A percentile compares a stretch with the other conserved stretches of the same genome.
phyloP scores from a whole-genome alignment of 2,329 filamentous ascomycete genomes.

The Penicillium sp. region DNA sequence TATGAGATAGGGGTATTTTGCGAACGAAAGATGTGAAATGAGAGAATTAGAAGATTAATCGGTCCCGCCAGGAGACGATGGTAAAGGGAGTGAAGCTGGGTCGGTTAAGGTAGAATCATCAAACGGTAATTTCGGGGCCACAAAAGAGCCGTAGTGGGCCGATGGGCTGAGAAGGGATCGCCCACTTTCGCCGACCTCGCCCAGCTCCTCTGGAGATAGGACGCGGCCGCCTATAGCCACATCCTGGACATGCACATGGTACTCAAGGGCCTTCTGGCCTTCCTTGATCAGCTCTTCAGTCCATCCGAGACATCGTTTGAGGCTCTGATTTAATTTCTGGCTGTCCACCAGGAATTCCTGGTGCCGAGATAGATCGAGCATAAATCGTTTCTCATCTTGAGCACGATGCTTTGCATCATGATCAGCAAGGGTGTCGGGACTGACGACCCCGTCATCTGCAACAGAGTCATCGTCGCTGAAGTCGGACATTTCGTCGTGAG shows the following conservation, averaged over 20 bases:
- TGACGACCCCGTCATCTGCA: conserved; percentile 40
- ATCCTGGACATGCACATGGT: conserved; percentile 75
- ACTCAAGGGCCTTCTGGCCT: conserved; percentile 81
- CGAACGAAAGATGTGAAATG: conserved; percentile 5
- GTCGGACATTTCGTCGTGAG: conserved; percentile 40
- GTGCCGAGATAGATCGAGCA: conserved; percentile 82
- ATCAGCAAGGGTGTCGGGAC: conserved; percentile 34
- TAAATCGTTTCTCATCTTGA: conserved; percentile 78
- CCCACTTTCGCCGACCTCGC: conserved; percentile 33
- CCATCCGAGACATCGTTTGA: conserved; percentile 85
- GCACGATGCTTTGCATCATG: conserved; percentile 57
- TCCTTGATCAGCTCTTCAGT: conserved; percentile 89
- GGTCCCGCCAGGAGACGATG: conserved; percentile 25
- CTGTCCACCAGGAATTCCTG: conserved; percentile 85
- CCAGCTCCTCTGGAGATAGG: conserved; percentile 65
- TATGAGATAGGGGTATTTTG: conserved; percentile 22
- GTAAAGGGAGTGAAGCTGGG: conserved; percentile 13
- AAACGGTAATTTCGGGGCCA: conserved; percentile 3
- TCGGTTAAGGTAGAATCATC: conserved; percentile 9
- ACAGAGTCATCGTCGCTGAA: conserved; percentile 40
- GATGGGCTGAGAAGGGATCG: conserved; percentile 37
- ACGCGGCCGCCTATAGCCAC: conserved; percentile 80
- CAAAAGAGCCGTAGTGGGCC: not conserved
- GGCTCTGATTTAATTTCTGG: conserved; percentile 92
- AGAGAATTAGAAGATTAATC: conserved; percentile 13